Percentiles rank a stretch among this genome's conserved stretches.
Conservation (phyloP, 2,329 filamentous ascomycete species). For the Fusarium poae region DNA sequence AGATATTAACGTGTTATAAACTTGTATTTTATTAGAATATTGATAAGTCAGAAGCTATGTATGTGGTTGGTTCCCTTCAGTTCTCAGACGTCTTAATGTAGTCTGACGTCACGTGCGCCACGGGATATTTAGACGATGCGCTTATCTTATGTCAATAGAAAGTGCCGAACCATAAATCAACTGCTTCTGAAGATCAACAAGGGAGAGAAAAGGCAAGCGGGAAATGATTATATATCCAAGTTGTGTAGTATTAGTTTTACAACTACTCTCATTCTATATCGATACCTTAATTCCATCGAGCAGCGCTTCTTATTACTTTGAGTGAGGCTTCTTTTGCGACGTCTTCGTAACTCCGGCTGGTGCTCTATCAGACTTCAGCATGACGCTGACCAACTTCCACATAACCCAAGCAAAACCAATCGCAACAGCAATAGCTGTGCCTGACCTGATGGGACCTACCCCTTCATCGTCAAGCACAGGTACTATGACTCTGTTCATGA, state of each 20-base stretch:
- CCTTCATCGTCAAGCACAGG: constrained; percentile 73
- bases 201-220: background rate
- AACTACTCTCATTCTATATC: background rate
- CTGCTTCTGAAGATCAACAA: background rate
- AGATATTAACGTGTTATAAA: constrained; percentile 5
- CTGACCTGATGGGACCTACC: constrained; percentile 61
- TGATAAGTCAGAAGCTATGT: constrained; percentile 1
- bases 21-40: constrained; percentile 14
- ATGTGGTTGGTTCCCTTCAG: background rate
- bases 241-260: background rate
- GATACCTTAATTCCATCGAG: background rate
- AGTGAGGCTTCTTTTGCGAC: constrained; percentile 44
- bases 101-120: constrained; percentile 47
- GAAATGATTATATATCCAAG: background rate
- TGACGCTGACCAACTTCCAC: constrained; percentile 63
- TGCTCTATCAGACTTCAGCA: constrained; percentile 17
- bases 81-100: constrained; percentile 7
- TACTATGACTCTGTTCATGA: constrained; percentile 70
- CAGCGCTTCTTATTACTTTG: constrained; percentile 9
- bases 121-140: constrained; percentile 7
- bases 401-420: constrained; percentile 78
- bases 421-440: constrained; percentile 70
- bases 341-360: background rate
- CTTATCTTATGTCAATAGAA: background rate
- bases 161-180: constrained; percentile 2